Conservation (phyloP, 2,329 filamentous ascomycete genomes). For the Epichloe elymi region DNA sequence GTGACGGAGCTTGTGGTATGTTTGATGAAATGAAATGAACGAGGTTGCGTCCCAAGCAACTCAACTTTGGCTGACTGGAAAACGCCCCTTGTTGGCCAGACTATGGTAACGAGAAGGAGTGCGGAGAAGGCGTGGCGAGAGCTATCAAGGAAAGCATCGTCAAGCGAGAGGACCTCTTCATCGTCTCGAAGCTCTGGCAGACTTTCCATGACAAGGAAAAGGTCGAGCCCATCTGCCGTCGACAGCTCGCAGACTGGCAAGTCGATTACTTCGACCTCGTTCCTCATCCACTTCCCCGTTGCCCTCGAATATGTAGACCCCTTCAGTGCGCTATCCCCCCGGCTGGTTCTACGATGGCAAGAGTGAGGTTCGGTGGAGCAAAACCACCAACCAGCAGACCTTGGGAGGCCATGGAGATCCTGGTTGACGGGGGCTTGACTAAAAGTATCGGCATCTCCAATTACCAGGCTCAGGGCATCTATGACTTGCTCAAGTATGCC, state of each 20-base stretch:
- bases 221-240: constrained; percentile 62
- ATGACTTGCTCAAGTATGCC: constrained; percentile 69
- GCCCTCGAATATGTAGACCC: constrained; percentile 79
- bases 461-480: constrained; percentile 65
- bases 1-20: constrained; percentile 36
- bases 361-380: constrained; percentile 47
- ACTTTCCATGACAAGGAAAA: constrained; percentile 72
- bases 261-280: constrained; percentile 85
- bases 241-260: constrained; percentile 70
- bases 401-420: constrained; percentile 71
- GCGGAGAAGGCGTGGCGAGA: constrained; percentile 61
- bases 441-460: constrained; percentile 71
- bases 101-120: constrained; percentile 73
- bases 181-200: constrained; percentile 90
- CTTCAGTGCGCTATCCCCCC: constrained; percentile 68
- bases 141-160: constrained; percentile 72
- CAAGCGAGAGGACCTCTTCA: constrained; percentile 78
- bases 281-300: constrained; percentile 78
- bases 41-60: background rate
- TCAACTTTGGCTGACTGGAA: background rate
- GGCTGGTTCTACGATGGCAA: constrained; percentile 59
- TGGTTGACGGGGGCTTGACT: constrained; percentile 56
- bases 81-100: constrained; percentile 25
- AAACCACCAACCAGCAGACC: constrained; percentile 65
- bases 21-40: background rate